Percentiles rank a stretch among this genome's conserved stretches.
phyloP scores from a whole-genome alignment of 192 early-diverging fungal species.

The Coemansia sp. region DNA sequence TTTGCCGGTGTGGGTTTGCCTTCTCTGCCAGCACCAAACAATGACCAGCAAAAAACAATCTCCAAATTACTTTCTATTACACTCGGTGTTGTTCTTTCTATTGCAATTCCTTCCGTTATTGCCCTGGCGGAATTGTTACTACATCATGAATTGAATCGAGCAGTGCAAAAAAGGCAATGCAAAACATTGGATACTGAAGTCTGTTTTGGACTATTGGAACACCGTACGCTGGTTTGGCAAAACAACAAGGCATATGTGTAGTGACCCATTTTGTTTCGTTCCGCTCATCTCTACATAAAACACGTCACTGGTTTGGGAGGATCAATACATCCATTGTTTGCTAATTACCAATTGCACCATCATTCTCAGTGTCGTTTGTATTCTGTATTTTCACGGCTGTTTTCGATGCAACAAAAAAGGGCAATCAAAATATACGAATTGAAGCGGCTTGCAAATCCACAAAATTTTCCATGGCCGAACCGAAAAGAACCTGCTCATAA shows the following conservation, averaged over 20 bases:
- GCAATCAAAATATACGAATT: no score
- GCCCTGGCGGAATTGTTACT: not conserved
- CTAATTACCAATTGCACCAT: not conserved
- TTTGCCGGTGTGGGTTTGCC: not conserved
- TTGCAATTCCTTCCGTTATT: not conserved
- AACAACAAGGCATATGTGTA: not conserved
- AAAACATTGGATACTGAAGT: not conserved
- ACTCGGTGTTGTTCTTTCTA: not conserved
- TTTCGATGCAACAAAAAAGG: not conserved
- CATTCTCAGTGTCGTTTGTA: not conserved
- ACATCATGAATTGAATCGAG: not conserved
- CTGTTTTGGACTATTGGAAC: not conserved
- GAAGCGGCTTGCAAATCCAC: not conserved
- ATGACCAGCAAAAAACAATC: not conserved
- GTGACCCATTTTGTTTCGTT: not conserved
- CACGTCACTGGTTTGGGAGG: conserved; percentile 1
- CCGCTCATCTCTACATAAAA: not conserved
- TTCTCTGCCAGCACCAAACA: not conserved
- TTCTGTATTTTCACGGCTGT: not conserved
- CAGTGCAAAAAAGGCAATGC: not conserved
- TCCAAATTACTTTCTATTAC: not conserved
- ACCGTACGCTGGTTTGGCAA: not conserved
- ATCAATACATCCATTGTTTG: conserved; percentile 9
- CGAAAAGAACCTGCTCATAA: not conserved
- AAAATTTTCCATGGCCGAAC: not conserved